phyloP scores from a whole-genome alignment of 2,329 filamentous ascomycete species.

The Dothiorella sarmentorum region DNA sequence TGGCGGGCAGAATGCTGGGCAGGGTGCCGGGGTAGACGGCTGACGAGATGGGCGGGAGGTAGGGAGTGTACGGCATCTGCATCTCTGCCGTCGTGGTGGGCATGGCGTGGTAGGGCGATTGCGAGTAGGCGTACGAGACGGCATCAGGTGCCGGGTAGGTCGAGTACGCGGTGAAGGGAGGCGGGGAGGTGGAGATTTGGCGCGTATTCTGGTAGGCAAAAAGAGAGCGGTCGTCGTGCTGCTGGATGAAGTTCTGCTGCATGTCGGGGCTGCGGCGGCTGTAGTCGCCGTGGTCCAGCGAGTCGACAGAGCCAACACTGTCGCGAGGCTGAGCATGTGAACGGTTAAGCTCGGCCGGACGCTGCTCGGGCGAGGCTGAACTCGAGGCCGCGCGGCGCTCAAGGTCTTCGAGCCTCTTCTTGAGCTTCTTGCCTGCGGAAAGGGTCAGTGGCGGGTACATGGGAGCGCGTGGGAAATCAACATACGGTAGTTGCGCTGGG shows the following conservation, averaged over 20 bases:
- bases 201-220: conserved; percentile 65
- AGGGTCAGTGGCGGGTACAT: background rate
- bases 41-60: conserved; percentile 48
- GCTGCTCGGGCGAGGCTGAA: conserved; percentile 57
- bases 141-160: conserved; percentile 66
- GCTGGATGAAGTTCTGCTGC: conserved; percentile 60
- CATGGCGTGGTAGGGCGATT: conserved; percentile 38
- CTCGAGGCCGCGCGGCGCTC: conserved; percentile 71
- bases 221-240: conserved; percentile 61
- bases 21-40: conserved; percentile 53
- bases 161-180: conserved; percentile 61
- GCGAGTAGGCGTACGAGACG: conserved; percentile 57
- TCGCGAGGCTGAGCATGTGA: conserved; percentile 35
- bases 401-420: conserved; percentile 81
- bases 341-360: conserved; percentile 51
- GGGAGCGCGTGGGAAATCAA: conserved; percentile 24
- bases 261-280: conserved; percentile 38
- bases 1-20: conserved; percentile 62
- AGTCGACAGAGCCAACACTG: conserved; percentile 35
- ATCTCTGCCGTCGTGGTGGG: conserved; percentile 35
- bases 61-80: conserved; percentile 51
- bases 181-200: conserved; percentile 68
- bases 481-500: conserved; percentile 94
- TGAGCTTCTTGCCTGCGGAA: conserved; percentile 77
- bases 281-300: conserved; percentile 25